phyloP scores from a whole-genome alignment of 108 stramenopile species.

The Epipyxis sp. region DNA sequence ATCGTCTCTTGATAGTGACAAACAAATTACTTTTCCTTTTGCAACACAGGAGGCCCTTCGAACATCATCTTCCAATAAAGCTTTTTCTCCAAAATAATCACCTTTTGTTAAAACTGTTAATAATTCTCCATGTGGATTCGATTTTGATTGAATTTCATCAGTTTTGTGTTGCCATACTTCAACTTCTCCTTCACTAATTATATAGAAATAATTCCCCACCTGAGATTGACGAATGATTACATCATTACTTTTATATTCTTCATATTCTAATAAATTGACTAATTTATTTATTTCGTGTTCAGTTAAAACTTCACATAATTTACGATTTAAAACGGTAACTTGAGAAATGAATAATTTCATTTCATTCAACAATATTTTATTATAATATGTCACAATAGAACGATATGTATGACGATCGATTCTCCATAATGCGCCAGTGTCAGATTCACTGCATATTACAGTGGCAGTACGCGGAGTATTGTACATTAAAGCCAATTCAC shows the following conservation, averaged over 20 bases:
- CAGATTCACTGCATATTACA: conserved; percentile 41
- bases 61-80: conserved; percentile 47
- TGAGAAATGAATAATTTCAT: neutral
- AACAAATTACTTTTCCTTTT: conserved; percentile 1
- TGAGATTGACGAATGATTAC: conserved; percentile 22
- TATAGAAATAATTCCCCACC: conserved; percentile 61
- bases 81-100: conserved; percentile 80
- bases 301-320: neutral
- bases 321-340: neutral
- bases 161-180: conserved; percentile 35
- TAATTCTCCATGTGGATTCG: conserved; percentile 10
- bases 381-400: conserved; percentile 13
- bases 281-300: neutral
- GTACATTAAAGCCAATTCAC: conserved; percentile 61
- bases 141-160: neutral
- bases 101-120: conserved; percentile 63
- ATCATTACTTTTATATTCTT: neutral
- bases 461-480: conserved; percentile 59
- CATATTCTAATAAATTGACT: neutral
- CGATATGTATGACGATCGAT: conserved; percentile 29
- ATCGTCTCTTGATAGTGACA: conserved; percentile 58
- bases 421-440: conserved; percentile 26
- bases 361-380: neutral
- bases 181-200: conserved; percentile 54
- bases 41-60: conserved; percentile 56